These are phyloP conservation scores for Phanerochaete sordida DNA, from an alignment of 768 basidiomycete genomes.

Conservation along the genomic window DNA sequence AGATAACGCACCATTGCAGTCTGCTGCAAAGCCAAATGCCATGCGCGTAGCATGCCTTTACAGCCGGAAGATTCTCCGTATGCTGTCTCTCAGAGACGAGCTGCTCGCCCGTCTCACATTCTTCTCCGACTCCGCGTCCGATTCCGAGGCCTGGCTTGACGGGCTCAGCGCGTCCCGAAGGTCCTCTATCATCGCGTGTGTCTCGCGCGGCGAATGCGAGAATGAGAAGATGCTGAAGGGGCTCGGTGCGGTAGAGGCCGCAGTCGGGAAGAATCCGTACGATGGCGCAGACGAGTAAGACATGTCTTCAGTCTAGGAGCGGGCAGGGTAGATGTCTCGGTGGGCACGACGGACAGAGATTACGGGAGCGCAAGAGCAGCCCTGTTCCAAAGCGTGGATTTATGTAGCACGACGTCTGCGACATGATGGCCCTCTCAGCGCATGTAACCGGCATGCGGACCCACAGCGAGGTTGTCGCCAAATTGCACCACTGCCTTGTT, in stretches of 20 bases:
- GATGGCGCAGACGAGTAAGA: constrained; percentile 6
- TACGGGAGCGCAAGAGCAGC: background rate
- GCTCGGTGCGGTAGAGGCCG: constrained; percentile 11
- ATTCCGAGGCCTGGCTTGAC: background rate
- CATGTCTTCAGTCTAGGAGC: too few species aligned
- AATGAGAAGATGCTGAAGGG: constrained; percentile 19
- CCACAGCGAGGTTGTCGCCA: background rate
- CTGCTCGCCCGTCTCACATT: constrained; percentile 11
- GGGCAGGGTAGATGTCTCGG: too few species aligned
- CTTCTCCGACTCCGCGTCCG: background rate
- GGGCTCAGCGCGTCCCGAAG: constrained; percentile 6
- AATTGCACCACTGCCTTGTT: background rate
- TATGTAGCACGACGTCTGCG: background rate
- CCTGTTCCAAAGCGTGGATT: too few species aligned
- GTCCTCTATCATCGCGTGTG: constrained; percentile 17
- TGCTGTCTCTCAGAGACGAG: constrained; percentile 12
- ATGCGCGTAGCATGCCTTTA: background rate
- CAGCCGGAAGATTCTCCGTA: constrained; percentile 17
- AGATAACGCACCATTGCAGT: too few species aligned
- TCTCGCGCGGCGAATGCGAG: constrained; percentile 21
- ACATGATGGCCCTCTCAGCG: background rate
- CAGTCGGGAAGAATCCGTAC: constrained; percentile 13
- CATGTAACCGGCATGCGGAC: background rate
- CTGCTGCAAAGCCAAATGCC: background rate
- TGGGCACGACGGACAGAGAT: background rate